Evolutionary conservation across 1,284 basidiomycete species (phyloP).

Genomic region (Filobasidium uniguttulatum): DNA sequence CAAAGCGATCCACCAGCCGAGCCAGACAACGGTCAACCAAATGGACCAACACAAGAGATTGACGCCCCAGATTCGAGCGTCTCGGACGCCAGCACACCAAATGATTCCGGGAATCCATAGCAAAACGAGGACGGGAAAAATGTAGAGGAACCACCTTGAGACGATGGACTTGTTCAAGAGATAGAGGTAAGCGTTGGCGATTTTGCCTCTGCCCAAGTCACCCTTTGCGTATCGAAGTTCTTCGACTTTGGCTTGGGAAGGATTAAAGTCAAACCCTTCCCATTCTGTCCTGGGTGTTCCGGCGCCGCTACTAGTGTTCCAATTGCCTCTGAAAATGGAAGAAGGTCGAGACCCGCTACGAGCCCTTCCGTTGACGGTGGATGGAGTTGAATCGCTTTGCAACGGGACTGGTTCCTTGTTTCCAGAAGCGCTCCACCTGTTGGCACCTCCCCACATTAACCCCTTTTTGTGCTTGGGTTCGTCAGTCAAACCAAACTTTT

Average conservation of each 20-base stretch:
- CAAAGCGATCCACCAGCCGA: conserved; percentile 69
- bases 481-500: conserved; percentile 2
- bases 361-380: conserved; percentile 1
- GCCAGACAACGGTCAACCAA: conserved; percentile 67
- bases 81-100: conserved; percentile 47
- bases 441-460: conserved; percentile 7
- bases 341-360: conserved; percentile 6
- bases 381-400: neutral
- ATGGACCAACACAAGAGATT: conserved; percentile 59
- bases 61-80: conserved; percentile 41
- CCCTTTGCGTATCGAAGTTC: conserved; percentile 35
- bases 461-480: conserved; percentile 8
- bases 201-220: conserved; percentile 35
- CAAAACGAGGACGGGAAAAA: conserved; percentile 54
- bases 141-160: conserved; percentile 66
- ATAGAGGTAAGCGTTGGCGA: conserved; percentile 49
- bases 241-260: conserved; percentile 28
- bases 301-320: neutral
- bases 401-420: conserved; percentile 3
- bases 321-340: neutral
- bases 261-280: conserved; percentile 31
- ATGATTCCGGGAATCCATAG: conserved; percentile 63
- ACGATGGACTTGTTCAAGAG: conserved; percentile 62
- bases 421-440: conserved; percentile 6
- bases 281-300: conserved; percentile 23